Evolutionary conservation across 164 flowering plant species (phyloP).

Genomic region (Aristolochia californica): DNA sequence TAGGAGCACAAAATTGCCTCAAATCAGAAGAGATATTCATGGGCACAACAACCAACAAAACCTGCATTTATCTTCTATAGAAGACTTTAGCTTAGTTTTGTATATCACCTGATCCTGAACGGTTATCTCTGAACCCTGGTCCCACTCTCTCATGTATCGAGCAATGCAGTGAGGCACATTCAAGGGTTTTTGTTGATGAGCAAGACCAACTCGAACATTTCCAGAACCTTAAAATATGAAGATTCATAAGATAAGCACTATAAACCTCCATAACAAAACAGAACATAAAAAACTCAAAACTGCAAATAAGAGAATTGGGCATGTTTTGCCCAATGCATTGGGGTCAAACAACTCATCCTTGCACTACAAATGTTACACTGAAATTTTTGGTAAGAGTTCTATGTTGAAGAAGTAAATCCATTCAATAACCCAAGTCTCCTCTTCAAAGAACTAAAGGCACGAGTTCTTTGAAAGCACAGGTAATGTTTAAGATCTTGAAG

Average conservation of each 20-base stretch:
- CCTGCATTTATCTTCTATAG: neutral
- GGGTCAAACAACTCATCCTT: too few relatives aligned
- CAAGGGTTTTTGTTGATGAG: constrained; percentile 67
- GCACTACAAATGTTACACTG: too few relatives aligned
- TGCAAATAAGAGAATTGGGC: neutral
- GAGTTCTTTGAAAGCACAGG: too few relatives aligned
- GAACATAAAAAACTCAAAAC: neutral
- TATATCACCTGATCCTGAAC: constrained; percentile 70
- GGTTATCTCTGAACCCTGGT: constrained; percentile 26
- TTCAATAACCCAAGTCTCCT: too few relatives aligned
- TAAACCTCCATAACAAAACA: neutral
- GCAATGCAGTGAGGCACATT: constrained; percentile 89
- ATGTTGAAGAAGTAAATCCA: too few relatives aligned
- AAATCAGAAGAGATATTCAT: neutral
- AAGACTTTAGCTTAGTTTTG: neutral
- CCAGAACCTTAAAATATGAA: constrained; percentile 51
- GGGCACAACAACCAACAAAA: neutral
- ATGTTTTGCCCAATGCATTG: neutral
- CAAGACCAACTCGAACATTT: constrained; percentile 75
- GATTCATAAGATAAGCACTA: neutral
- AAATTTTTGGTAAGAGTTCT: too few relatives aligned
- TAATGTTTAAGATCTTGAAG: too few relatives aligned
- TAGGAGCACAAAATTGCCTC: neutral
- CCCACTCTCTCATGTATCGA: constrained; percentile 31
- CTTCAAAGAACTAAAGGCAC: too few relatives aligned